Percentiles rank a stretch among this genome's conserved stretches.
Conservation (phyloP, 768 basidiomycete species). For the Leccinum disarticulatum region DNA sequence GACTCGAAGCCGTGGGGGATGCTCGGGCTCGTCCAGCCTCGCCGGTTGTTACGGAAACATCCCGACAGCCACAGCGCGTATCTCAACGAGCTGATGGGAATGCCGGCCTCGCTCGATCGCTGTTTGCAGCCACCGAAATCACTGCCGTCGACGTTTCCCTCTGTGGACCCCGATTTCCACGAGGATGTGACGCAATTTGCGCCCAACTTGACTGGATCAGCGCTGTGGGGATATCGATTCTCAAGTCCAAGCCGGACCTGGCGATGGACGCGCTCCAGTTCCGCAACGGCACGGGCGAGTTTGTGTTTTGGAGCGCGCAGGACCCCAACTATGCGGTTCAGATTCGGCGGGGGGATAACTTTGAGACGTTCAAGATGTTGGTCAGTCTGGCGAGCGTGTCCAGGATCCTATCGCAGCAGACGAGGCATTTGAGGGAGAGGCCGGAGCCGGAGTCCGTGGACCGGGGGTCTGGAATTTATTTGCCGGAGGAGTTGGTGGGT, state of each 20-base stretch:
- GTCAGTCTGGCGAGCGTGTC: slow-evolving; percentile 81
- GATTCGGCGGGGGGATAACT: slow-evolving; percentile 51
- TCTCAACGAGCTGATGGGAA: slow-evolving; percentile 71
- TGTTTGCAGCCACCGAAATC: slow-evolving; percentile 16
- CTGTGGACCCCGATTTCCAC: slow-evolving; percentile 21
- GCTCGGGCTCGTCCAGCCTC: slow-evolving; percentile 86
- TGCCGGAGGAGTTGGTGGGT: slow-evolving; percentile 88
- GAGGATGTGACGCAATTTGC: slow-evolving; percentile 41
- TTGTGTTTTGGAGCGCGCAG: slow-evolving; percentile 86
- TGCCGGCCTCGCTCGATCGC: slow-evolving; percentile 68
- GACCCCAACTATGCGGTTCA: slow-evolving; percentile 66
- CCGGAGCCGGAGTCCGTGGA: slow-evolving; percentile 70
- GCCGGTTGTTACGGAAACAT: slow-evolving; percentile 76
- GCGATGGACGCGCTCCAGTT: slow-evolving; percentile 71
- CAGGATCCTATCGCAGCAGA: slow-evolving; percentile 81
- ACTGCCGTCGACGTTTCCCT: slow-evolving; percentile 37
- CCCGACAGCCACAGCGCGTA: slow-evolving; percentile 60
- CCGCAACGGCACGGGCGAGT: slow-evolving; percentile 81
- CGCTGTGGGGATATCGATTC: slow-evolving; percentile 82
- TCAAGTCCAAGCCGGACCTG: slow-evolving; percentile 79
- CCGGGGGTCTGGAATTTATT: slow-evolving; percentile 81
- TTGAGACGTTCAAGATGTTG: slow-evolving; percentile 76
- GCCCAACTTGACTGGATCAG: slow-evolving; percentile 88
- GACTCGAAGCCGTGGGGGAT: slow-evolving; percentile 74
- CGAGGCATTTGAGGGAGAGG: slow-evolving; percentile 76